These are phyloP conservation scores for Metschnikowia kunwiensis DNA, from an alignment of 805 yeast species.

Conservation along the genomic window DNA sequence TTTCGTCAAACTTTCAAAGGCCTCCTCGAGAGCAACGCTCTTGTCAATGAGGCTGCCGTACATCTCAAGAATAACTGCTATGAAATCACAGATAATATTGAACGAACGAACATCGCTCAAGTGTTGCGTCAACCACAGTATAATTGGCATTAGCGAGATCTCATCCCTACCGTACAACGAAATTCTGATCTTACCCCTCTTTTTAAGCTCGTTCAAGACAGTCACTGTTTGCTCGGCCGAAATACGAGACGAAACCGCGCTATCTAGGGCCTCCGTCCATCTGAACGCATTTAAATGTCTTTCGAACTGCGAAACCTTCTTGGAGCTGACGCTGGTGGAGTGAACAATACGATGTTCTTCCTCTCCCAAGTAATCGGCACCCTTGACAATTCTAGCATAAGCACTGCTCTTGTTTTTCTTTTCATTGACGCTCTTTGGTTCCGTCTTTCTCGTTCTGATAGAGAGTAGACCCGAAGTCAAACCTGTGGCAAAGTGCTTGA, in stretches of 20 bases:
- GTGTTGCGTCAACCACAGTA: constrained; percentile 76
- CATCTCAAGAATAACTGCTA: constrained; percentile 66
- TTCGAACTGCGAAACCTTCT: constrained; percentile 78
- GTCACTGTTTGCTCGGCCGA: constrained; percentile 79
- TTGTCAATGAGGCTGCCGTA: constrained; percentile 72
- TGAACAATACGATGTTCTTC: constrained; percentile 70
- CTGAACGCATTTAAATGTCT: constrained; percentile 79
- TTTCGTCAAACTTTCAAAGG: constrained; percentile 57
- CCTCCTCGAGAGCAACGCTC: constrained; percentile 74
- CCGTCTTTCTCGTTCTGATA: constrained; percentile 80
- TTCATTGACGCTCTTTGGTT: constrained; percentile 50
- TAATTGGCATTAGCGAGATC: constrained; percentile 74
- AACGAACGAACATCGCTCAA: constrained; percentile 78
- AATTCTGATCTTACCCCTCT: constrained; percentile 84
- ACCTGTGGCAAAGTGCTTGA: constrained; percentile 88
- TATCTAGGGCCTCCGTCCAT: constrained; percentile 90
- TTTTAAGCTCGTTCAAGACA: constrained; percentile 79
- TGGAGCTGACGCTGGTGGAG: constrained; percentile 50
- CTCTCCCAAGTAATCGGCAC: constrained; percentile 88
- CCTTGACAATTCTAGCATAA: constrained; percentile 81
- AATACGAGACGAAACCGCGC: constrained; percentile 76
- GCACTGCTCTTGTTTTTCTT: constrained; percentile 54
- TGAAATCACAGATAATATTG: constrained; percentile 61
- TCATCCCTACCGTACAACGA: constrained; percentile 83
- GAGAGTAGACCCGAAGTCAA: constrained; percentile 85